Base-by-base conservation (phyloP, 441 rosid genomes). In the Flueggea neowawraea region DNA sequence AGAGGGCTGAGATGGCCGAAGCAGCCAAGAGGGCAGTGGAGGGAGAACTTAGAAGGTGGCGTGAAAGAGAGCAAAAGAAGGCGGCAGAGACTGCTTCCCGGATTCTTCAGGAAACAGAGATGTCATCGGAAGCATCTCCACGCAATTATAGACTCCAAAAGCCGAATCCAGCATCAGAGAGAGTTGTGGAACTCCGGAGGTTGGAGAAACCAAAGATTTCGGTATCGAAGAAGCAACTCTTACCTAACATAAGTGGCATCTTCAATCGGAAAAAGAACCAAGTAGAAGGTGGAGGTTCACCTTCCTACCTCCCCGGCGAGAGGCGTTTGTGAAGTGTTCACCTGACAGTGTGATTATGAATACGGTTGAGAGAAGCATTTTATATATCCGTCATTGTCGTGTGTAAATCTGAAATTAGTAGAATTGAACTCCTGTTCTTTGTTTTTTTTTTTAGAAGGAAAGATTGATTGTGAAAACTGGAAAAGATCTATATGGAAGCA, bases 1-100 rank as follows among this genome's bases (percentile, higher is more conserved):
- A 88, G 85, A 86, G 81, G 75, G 97, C 97, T 55, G 88, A 89
- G 73, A 89, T 86, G 95, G 95, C 97, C 16, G 97, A 95, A 78
- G 95, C 97, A 45, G 99, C 99, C 36, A 89, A 82, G 83, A 84
- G 64, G 65, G 96, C 95, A 0, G 94, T 95, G 41, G 92, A 95
- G 81, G 97, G 96, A 73, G 99, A 91, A 72, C 96, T 95, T 36
- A 74, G 78, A 66, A 89, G 84, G 73, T 88, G 97, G 99, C 88
- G 84, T 0, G 96, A 91, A 74, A 73, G 91, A 69, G 95, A 91
- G 64, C 89, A 86, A 67, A 87, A 86, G 86, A 91, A 87, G 76
- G 96, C 96, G 32, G 86, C 88, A 57, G 96, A 87, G 80, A 81
- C 77, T 16, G 95, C 91, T 10, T 69, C 97, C 3, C 80, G 88